Conservation (phyloP, 2,329 filamentous ascomycete genomes). For the Ophiobolus disseminans region DNA sequence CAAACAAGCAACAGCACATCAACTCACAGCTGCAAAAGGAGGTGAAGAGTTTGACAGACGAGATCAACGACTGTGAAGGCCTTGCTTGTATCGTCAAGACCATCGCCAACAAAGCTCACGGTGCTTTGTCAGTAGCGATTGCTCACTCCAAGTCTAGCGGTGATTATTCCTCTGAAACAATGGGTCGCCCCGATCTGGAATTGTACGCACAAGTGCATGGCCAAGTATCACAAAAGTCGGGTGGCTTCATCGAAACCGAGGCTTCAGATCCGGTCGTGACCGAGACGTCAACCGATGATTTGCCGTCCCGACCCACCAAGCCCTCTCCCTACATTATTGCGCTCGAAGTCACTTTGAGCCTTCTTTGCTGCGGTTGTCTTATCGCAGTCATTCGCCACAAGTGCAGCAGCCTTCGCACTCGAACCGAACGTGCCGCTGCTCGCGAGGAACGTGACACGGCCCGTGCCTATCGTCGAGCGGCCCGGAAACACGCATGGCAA, state of each 20-base stretch:
- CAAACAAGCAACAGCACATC: conserved; percentile 46
- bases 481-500: conserved; percentile 58
- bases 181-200: conserved; percentile 35
- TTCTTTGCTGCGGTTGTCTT: conserved; percentile 55
- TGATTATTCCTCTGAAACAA: conserved; percentile 20
- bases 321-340: conserved; percentile 46
- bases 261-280: conserved; percentile 23
- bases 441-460: conserved; percentile 62
- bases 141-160: conserved; percentile 37
- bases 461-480: conserved; percentile 61
- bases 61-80: conserved; percentile 53
- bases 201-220: conserved; percentile 23
- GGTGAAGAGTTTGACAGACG: conserved; percentile 44
- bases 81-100: conserved; percentile 53
- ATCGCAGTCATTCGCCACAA: conserved; percentile 55
- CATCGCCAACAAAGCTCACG: conserved; percentile 45
- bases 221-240: conserved; percentile 25
- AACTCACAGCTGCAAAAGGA: conserved; percentile 39
- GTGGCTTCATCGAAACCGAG: conserved; percentile 18
- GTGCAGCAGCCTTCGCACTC: conserved; percentile 58
- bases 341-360: conserved; percentile 53
- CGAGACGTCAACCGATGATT: conserved; percentile 17
- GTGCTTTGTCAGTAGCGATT: conserved; percentile 41
- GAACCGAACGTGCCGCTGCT: conserved; percentile 60
- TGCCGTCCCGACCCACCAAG: conserved; percentile 33